Evolutionary conservation across 208 protist species (phyloP).

Genomic region (Trypanosoma boissoni): DNA sequence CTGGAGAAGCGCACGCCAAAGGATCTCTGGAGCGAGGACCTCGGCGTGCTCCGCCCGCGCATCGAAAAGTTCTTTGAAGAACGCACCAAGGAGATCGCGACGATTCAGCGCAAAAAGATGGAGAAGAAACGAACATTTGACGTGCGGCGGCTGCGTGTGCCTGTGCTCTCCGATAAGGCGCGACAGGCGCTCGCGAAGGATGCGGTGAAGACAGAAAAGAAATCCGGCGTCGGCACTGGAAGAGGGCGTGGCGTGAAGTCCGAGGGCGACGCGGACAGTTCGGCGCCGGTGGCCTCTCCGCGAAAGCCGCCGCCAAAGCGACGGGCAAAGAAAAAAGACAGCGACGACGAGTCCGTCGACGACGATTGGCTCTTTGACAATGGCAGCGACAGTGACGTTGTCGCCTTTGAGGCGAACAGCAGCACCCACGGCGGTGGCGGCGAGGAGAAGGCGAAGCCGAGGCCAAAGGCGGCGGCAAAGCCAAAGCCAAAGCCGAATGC

Average conservation of each 20-base stretch:
- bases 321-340: constrained; percentile 39
- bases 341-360: constrained; percentile 27
- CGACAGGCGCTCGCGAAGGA: constrained; percentile 65
- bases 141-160: constrained; percentile 63
- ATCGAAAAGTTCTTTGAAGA: constrained; percentile 62
- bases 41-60: constrained; percentile 65
- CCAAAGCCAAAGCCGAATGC: background rate
- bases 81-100: constrained; percentile 64
- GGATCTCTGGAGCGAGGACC: constrained; percentile 88
- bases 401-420: constrained; percentile 16
- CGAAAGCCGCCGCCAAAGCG: constrained; percentile 21
- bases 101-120: constrained; percentile 79
- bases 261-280: constrained; percentile 9
- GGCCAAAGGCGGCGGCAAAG: constrained; percentile 9
- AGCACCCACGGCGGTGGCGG: background rate
- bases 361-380: constrained; percentile 36
- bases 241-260: background rate
- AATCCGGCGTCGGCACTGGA: constrained; percentile 3
- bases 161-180: constrained; percentile 85
- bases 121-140: constrained; percentile 84
- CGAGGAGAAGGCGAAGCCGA: constrained; percentile 20
- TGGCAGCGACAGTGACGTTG: constrained; percentile 4
- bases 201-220: constrained; percentile 48
- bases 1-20: constrained; percentile 77
- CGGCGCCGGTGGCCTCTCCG: background rate